Percentiles rank a stretch among this genome's conserved stretches.
These are phyloP conservation scores for Pestalotiopsis sp. DNA, from an alignment of 2,329 filamentous ascomycete species.

Conservation along the genomic window DNA sequence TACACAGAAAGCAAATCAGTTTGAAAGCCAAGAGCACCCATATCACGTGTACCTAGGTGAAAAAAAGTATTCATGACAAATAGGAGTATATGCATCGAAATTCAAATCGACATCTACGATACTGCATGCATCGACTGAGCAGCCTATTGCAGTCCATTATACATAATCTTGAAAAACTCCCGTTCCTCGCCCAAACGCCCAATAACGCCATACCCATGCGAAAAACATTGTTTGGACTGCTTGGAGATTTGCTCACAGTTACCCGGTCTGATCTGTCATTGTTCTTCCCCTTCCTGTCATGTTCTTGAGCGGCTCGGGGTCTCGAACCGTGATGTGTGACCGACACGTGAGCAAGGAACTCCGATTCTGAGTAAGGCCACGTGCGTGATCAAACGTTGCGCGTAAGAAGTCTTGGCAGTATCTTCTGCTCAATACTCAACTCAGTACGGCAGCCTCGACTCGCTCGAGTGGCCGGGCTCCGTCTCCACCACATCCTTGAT, in stretches of 20 bases:
- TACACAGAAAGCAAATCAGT: no score
- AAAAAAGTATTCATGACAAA: no score
- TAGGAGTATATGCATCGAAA: no score
- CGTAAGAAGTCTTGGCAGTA: not conserved
- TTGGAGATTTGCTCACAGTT: not conserved
- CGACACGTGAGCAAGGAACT: not conserved
- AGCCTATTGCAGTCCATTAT: not conserved
- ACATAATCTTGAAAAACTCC: not conserved
- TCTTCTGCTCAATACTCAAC: not conserved
- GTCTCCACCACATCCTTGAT: slow-evolving; percentile 61
- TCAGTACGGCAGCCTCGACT: slow-evolving; percentile 38
- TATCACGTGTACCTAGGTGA: no score
- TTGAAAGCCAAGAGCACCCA: no score
- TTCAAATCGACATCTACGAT: no score
- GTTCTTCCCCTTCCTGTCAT: not conserved
- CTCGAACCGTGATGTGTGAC: not conserved
- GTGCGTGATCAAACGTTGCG: not conserved
- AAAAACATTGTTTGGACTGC: not conserved
- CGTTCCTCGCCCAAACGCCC: not conserved
- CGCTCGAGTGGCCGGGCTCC: slow-evolving; percentile 43
- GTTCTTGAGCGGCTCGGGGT: not conserved
- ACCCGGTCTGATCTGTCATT: not conserved
- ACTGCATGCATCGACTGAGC: no score
- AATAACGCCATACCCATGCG: not conserved
- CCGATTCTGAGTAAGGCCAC: not conserved